Percentiles rank a stretch among this genome's conserved stretches.
Conservation (phyloP, 2,329 filamentous ascomycete species). For the Dichotomopilus funicola region DNA sequence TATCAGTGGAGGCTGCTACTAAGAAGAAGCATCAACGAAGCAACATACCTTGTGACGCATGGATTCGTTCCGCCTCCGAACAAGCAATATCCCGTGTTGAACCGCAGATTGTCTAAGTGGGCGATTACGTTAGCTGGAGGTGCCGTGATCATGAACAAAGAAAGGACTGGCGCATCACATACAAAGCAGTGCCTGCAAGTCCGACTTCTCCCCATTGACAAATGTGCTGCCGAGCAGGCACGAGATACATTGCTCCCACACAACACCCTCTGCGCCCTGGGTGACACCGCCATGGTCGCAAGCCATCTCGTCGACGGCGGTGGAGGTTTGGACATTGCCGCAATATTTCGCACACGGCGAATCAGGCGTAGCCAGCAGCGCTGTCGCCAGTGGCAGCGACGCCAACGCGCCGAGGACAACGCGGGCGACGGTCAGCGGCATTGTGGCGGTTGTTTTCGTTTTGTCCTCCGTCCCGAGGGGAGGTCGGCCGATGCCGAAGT, state of each 20-base stretch:
- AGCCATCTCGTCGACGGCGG: slow-evolving; percentile 41
- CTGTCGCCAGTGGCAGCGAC: slow-evolving; percentile 21
- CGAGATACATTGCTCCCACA: slow-evolving; percentile 45
- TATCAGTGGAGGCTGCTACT: slow-evolving; percentile 22
- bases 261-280: slow-evolving; percentile 35
- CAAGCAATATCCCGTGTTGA: slow-evolving; percentile 48
- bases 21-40: no score
- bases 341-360: slow-evolving; percentile 47
- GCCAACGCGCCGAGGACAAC: slow-evolving; percentile 13
- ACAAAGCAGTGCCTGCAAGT: slow-evolving; percentile 52
- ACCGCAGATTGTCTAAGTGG: slow-evolving; percentile 50
- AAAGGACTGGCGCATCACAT: slow-evolving; percentile 26
- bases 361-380: slow-evolving; percentile 38
- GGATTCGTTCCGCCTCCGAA: slow-evolving; percentile 40
- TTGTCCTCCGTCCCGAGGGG: neutral
- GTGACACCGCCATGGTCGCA: slow-evolving; percentile 39
- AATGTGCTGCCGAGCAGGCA: slow-evolving; percentile 49
- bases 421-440: slow-evolving; percentile 13
- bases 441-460: slow-evolving; percentile 5
- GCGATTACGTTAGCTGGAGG: slow-evolving; percentile 16
- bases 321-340: slow-evolving; percentile 46
- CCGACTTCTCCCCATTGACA: slow-evolving; percentile 38
- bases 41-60: slow-evolving; percentile 45
- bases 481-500: neutral
- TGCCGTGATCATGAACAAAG: neutral